A percentile compares a stretch with the other conserved stretches of the same genome.
phyloP scores from a whole-genome alignment of 257 asterid species.

The Plantago major region DNA sequence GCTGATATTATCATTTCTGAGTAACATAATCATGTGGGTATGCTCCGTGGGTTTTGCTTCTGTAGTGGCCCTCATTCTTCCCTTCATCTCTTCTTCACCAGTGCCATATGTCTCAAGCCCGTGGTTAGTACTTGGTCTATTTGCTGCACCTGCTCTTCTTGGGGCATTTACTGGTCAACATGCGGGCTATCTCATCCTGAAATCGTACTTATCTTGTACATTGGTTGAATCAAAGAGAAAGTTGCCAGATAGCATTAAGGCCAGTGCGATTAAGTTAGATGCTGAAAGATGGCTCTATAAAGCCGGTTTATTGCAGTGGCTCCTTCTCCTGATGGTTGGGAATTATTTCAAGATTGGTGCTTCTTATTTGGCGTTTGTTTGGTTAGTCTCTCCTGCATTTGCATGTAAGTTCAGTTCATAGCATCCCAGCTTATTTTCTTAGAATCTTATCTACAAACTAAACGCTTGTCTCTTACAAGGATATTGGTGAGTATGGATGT shows the following conservation, averaged over 20 bases:
- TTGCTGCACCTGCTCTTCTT: slow-evolving; percentile 84
- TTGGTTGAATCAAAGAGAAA: slow-evolving; percentile 36
- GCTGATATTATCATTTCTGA: slow-evolving; percentile 51
- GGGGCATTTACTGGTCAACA: slow-evolving; percentile 94
- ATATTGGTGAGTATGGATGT: background rate
- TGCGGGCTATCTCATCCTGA: slow-evolving; percentile 54
- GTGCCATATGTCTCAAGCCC: slow-evolving; percentile 81
- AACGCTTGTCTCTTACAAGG: background rate
- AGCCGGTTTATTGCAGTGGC: slow-evolving; percentile 85
- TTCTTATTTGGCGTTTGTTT: slow-evolving; percentile 73
- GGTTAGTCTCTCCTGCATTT: slow-evolving; percentile 90
- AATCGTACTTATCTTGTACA: slow-evolving; percentile 41
- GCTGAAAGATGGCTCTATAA: slow-evolving; percentile 96
- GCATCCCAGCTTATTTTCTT: slow-evolving; percentile 6
- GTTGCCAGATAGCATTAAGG: slow-evolving; percentile 41
- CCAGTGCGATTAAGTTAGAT: slow-evolving; percentile 70
- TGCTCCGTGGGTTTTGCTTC: slow-evolving; percentile 52
- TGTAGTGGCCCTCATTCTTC: slow-evolving; percentile 55
- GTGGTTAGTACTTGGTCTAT: slow-evolving; percentile 69
- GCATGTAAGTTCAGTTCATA: slow-evolving; percentile 66
- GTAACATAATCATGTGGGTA: slow-evolving; percentile 80
- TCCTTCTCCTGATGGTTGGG: slow-evolving; percentile 60
- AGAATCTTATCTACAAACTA: background rate
- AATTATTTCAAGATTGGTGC: slow-evolving; percentile 66
- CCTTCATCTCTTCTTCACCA: slow-evolving; percentile 64